Percentiles rank a stretch among this genome's conserved stretches.
Conservation (phyloP, 805 yeast species). For the Nakazawaea molendinolei region DNA sequence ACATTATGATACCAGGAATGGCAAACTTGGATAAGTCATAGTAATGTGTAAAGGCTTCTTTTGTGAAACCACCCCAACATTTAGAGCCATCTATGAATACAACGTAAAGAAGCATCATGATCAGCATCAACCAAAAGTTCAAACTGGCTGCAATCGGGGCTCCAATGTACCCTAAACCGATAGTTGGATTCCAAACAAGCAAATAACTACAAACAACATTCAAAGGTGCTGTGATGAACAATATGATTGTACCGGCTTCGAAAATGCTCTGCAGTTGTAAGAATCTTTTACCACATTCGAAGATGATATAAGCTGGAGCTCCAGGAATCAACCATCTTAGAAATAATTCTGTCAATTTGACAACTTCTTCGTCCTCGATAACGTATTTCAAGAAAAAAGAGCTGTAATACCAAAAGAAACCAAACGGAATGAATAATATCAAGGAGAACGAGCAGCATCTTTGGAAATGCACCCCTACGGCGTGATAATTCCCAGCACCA, state of each 20-base stretch:
- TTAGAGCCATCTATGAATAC: conserved; percentile 52
- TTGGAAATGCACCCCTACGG: conserved; percentile 64
- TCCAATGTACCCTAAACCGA: conserved; percentile 70
- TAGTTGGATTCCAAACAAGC: conserved; percentile 50
- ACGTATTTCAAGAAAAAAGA: conserved; percentile 36
- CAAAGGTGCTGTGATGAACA: conserved; percentile 64
- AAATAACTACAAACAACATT: conserved; percentile 61
- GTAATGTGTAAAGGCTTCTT: conserved; percentile 29
- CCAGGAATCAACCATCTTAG: conserved; percentile 52
- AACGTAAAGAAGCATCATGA: conserved; percentile 48
- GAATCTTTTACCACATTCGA: conserved; percentile 67
- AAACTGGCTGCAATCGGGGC: conserved; percentile 71
- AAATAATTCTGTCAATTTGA: conserved; percentile 49
- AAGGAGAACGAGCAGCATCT: conserved; percentile 62
- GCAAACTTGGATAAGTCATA: conserved; percentile 37
- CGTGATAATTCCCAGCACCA: conserved; percentile 55
- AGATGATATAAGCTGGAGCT: conserved; percentile 66
- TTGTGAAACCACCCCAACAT: conserved; percentile 63
- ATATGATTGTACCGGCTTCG: conserved; percentile 69
- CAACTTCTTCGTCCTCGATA: conserved; percentile 38
- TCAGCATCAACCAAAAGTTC: conserved; percentile 66
- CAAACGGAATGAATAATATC: conserved; percentile 51
- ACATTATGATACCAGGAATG: conserved; percentile 46
- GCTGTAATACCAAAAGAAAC: conserved; percentile 57
- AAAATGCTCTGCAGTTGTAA: conserved; percentile 75